Evolutionary conservation across 306 rosid species (phyloP).

Genomic region (Vicia faba): DNA sequence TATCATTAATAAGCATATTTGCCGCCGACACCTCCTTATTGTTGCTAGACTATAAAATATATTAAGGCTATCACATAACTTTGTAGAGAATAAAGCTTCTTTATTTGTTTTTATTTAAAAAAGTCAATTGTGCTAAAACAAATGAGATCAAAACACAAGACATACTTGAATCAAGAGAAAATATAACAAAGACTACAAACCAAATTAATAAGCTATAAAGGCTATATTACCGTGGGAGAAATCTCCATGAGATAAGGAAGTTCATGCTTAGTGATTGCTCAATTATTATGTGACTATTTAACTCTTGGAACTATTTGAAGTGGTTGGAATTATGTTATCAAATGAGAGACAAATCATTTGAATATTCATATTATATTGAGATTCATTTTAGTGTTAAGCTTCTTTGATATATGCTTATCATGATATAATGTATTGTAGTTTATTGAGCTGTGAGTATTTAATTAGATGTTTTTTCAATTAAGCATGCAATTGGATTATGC

Average conservation of each 20-base stretch:
- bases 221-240: too few species aligned
- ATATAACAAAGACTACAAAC: too few species aligned
- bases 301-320: not conserved
- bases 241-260: not conserved
- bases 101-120: too few species aligned
- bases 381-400: slow-evolving; percentile 3
- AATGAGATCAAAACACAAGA: too few species aligned
- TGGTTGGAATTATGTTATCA: slow-evolving; percentile 1
- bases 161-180: too few species aligned
- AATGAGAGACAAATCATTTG: not conserved
- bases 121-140: too few species aligned
- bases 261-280: not conserved
- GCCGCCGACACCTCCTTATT: too few species aligned
- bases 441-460: not conserved
- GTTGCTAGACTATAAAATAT: too few species aligned
- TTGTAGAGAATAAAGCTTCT: too few species aligned
- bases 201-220: too few species aligned
- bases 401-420: not conserved
- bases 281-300: not conserved
- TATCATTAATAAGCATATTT: too few species aligned
- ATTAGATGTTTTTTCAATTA: not conserved
- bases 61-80: too few species aligned
- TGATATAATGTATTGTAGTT: not conserved
- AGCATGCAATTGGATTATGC: slow-evolving; percentile 18
- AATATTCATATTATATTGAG: not conserved